Conservation (phyloP, 805 yeast genomes). For the Yarrowia sp. region DNA sequence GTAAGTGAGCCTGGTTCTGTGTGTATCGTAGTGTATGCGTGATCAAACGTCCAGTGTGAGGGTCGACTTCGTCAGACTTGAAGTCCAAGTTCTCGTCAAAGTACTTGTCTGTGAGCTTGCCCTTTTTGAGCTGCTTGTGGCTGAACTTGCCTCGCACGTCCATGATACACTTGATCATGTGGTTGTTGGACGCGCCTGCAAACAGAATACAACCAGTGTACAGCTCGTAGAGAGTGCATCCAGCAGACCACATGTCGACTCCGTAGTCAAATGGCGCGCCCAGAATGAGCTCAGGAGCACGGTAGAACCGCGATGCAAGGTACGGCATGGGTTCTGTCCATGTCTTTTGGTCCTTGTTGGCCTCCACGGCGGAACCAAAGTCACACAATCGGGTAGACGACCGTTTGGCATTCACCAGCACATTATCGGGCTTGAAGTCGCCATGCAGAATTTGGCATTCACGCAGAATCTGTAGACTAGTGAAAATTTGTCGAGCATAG, state of each 20-base stretch:
- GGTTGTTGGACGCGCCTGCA: constrained; percentile 88
- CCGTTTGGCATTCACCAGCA: constrained; percentile 56
- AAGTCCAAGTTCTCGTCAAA: constrained; percentile 35
- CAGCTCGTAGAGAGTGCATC: constrained; percentile 90
- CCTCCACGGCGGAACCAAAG: constrained; percentile 72
- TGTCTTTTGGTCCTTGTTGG: constrained; percentile 25
- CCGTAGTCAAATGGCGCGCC: constrained; percentile 60
- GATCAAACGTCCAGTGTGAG: constrained; percentile 31
- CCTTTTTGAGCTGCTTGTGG: constrained; percentile 35
- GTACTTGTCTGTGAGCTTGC: constrained; percentile 32
- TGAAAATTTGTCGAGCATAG: constrained; percentile 68
- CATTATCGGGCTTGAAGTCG: constrained; percentile 89
- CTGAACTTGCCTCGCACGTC: constrained; percentile 35
- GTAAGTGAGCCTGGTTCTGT: constrained; percentile 12
- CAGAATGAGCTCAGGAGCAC: constrained; percentile 74
- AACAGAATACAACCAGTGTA: constrained; percentile 86
- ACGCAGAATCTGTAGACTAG: constrained; percentile 65
- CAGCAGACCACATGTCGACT: constrained; percentile 94
- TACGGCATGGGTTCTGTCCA: constrained; percentile 36
- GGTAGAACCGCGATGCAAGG: constrained; percentile 58
- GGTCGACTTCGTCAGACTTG: constrained; percentile 29
- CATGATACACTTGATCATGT: constrained; percentile 42
- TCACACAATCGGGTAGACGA: constrained; percentile 81
- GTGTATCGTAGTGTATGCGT: constrained; percentile 26
- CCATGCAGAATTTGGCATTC: constrained; percentile 76